Conservation (phyloP, 83 land plant species). For the Larix sibirica region DNA sequence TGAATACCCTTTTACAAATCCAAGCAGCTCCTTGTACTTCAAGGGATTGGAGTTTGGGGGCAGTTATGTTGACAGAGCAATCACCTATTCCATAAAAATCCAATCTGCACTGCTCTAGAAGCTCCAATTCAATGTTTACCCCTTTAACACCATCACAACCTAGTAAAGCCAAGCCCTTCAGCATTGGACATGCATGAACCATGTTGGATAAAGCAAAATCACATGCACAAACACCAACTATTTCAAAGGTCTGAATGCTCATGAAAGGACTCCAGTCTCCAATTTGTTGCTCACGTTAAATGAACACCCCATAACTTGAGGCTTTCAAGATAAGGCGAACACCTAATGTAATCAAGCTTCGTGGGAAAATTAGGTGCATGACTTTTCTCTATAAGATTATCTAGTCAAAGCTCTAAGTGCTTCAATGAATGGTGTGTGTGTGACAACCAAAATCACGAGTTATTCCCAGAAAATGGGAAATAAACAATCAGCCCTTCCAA, state of each 20-base stretch:
- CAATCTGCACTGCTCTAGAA: conserved; percentile 64
- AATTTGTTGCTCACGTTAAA: conserved; percentile 35
- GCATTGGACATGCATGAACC: conserved; percentile 62
- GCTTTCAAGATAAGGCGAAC: conserved; percentile 42
- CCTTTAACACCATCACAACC: conserved; percentile 65
- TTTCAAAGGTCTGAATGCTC: conserved; percentile 48
- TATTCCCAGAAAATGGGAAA: conserved; percentile 60
- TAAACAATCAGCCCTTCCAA: conserved; percentile 75
- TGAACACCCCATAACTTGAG: conserved; percentile 78
- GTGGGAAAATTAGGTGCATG: conserved; percentile 21
- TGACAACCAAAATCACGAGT: conserved; percentile 62
- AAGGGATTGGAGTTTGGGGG: conserved; percentile 52
- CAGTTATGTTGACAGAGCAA: conserved; percentile 43
- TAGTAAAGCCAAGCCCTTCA: conserved; percentile 57
- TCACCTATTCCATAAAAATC: conserved; percentile 69
- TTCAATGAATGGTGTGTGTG: conserved; percentile 30
- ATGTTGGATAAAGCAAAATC: conserved; percentile 43
- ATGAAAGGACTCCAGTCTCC: conserved; percentile 48
- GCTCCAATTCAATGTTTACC: conserved; percentile 50
- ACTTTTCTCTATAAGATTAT: conserved; percentile 33
- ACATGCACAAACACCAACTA: conserved; percentile 59
- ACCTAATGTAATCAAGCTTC: conserved; percentile 47
- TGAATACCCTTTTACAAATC: conserved; percentile 36
- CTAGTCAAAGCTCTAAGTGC: conserved; percentile 75
- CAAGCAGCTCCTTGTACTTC: conserved; percentile 79